A percentile compares a stretch with the other conserved stretches of the same genome.
Evolutionary conservation across 1,284 basidiomycete genomes (phyloP).

Genomic region (Stygiomarasmius scandens): DNA sequence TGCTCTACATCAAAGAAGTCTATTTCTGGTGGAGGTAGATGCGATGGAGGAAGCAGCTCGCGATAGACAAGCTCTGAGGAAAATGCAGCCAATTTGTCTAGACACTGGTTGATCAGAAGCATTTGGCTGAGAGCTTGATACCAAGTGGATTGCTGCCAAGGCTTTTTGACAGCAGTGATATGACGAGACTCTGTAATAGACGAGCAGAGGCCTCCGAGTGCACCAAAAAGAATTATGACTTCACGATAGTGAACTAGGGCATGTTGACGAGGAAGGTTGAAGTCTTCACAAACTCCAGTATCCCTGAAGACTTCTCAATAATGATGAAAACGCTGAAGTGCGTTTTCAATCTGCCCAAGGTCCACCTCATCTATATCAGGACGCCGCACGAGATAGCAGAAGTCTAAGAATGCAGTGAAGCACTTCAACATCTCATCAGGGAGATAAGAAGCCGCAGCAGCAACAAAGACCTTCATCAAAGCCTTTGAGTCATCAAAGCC

Average conservation of each 20-base stretch:
- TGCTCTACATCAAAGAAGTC: conserved; percentile 5
- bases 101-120: conserved; percentile 23
- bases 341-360: conserved; percentile 23
- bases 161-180: conserved; percentile 27
- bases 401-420: conserved; percentile 30
- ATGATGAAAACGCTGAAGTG: conserved; percentile 22
- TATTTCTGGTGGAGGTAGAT: not conserved
- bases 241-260: conserved; percentile 12
- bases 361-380: conserved; percentile 19
- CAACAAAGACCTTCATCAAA: conserved; percentile 27
- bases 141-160: conserved; percentile 26
- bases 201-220: conserved; percentile 14
- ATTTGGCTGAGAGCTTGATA: conserved; percentile 26
- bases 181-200: conserved; percentile 3
- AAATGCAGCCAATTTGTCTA: conserved; percentile 25
- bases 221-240: conserved; percentile 15
- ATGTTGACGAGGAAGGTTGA: conserved; percentile 18
- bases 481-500: not conserved
- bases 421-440: conserved; percentile 22
- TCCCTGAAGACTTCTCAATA: conserved; percentile 14
- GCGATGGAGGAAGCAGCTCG: not conserved
- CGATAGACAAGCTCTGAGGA: conserved; percentile 5
- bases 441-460: conserved; percentile 29
- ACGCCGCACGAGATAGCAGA: conserved; percentile 34
- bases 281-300: conserved; percentile 11